Evolutionary conservation across 768 basidiomycete genomes (phyloP).

Genomic region (Asterophora parasitica): DNA sequence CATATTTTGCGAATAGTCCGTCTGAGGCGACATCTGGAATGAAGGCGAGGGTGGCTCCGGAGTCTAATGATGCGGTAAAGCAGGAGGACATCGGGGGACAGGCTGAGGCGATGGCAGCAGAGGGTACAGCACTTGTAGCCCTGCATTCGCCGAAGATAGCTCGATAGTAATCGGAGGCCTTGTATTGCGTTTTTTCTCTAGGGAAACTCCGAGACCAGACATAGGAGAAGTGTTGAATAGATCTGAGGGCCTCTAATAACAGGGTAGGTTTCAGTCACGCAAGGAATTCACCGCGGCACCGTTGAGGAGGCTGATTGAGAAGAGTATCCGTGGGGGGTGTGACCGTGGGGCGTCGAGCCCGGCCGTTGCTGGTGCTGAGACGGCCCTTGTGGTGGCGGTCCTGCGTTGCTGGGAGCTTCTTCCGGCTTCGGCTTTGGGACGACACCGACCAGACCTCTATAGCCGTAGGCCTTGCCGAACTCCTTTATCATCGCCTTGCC

Average conservation of each 20-base stretch:
- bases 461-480: slow-evolving; percentile 71
- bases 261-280: slow-evolving; percentile 1
- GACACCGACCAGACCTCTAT: slow-evolving; percentile 67
- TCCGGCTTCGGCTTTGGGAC: slow-evolving; percentile 59
- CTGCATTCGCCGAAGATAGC: background rate
- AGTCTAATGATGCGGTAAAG: background rate
- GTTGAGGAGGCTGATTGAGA: slow-evolving; percentile 9
- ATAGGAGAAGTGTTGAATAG: background rate
- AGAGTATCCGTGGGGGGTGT: slow-evolving; percentile 13
- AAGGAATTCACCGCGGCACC: slow-evolving; percentile 6
- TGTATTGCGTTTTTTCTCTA: slow-evolving; percentile 5
- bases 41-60: background rate
- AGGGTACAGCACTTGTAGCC: background rate
- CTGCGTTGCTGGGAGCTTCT: slow-evolving; percentile 13
- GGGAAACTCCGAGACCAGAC: slow-evolving; percentile 1
- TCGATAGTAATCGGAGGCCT: background rate
- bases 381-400: slow-evolving; percentile 7
- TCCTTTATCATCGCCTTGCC: slow-evolving; percentile 84
- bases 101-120: background rate
- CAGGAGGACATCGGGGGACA: background rate
- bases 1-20: slow-evolving; percentile 7
- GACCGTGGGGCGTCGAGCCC: slow-evolving; percentile 17
- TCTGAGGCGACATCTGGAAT: slow-evolving; percentile 19
- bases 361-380: slow-evolving; percentile 14
- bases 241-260: slow-evolving; percentile 10